phyloP scores from a whole-genome alignment of 2,329 filamentous ascomycete species.

The Xylaria sp. region DNA sequence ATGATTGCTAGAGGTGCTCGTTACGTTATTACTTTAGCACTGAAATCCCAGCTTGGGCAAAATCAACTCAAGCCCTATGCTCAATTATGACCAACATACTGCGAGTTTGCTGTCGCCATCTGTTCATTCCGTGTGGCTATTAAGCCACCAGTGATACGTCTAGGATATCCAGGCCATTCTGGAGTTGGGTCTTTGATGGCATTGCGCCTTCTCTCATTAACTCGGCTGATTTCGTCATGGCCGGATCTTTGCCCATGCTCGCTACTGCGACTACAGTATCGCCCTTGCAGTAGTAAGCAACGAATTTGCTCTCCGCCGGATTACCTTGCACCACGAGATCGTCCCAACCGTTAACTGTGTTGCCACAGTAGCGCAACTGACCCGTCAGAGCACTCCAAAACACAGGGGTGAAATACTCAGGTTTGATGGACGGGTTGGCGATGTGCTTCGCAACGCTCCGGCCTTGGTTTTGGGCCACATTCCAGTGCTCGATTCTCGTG shows the following conservation, averaged over 20 bases:
- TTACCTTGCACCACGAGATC: constrained; percentile 82
- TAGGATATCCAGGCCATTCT: constrained; percentile 63
- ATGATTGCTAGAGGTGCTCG: no score
- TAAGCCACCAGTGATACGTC: constrained; percentile 35
- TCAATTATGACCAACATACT: neutral
- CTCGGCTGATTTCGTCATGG: constrained; percentile 81
- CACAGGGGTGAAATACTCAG: constrained; percentile 83
- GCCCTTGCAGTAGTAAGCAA: constrained; percentile 85
- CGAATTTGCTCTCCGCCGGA: constrained; percentile 78
- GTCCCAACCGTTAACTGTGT: constrained; percentile 82
- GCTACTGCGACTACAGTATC: constrained; percentile 89
- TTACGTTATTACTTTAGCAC: no score
- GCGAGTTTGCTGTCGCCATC: neutral
- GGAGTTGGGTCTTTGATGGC: constrained; percentile 78
- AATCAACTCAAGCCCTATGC: no score
- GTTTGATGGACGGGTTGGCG: constrained; percentile 63
- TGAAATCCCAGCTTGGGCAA: no score
- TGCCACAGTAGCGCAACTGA: constrained; percentile 93
- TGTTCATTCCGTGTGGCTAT: neutral
- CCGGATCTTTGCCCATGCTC: constrained; percentile 87
- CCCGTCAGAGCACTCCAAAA: constrained; percentile 95
- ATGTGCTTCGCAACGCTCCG: constrained; percentile 81
- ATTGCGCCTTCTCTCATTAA: constrained; percentile 84
- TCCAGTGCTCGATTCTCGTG: constrained; percentile 96
- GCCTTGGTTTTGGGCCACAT: constrained; percentile 93